Percentiles rank a stretch among this genome's conserved stretches.
phyloP scores from a whole-genome alignment of 2,329 filamentous ascomycete genomes.

The Tolypocladium guangdongense region DNA sequence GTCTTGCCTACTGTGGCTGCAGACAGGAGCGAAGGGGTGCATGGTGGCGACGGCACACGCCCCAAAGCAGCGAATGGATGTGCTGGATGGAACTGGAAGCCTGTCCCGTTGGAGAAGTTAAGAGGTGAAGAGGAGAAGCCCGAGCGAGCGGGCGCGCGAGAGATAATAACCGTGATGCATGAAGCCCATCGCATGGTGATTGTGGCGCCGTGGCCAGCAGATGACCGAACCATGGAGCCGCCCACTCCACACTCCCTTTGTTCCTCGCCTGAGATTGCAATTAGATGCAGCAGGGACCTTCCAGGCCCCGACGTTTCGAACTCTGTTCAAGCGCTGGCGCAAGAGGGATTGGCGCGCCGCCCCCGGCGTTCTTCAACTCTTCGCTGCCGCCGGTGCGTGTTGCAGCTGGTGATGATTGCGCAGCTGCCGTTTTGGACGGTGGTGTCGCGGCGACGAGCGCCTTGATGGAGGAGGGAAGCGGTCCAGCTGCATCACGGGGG shows the following conservation, averaged over 20 bases:
- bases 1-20: background rate
- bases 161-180: background rate
- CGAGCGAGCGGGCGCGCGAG: too few species aligned
- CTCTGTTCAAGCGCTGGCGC: background rate
- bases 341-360: background rate
- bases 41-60: background rate
- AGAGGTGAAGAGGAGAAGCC: background rate
- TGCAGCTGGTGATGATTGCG: background rate
- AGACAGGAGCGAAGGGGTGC: background rate
- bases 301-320: background rate
- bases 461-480: background rate
- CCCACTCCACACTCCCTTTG: background rate
- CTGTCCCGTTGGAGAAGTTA: background rate
- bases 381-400: background rate
- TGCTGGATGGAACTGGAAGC: background rate
- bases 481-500: conserved; percentile 4
- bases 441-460: background rate
- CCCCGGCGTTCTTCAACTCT: background rate
- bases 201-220: background rate
- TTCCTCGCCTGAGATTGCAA: background rate
- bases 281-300: background rate
- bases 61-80: background rate
- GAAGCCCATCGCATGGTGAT: background rate
- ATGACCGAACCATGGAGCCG: background rate
- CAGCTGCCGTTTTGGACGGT: background rate